Evolutionary conservation across 257 asterid genomes (phyloP).

Genomic region (Pogostemon cablin): DNA sequence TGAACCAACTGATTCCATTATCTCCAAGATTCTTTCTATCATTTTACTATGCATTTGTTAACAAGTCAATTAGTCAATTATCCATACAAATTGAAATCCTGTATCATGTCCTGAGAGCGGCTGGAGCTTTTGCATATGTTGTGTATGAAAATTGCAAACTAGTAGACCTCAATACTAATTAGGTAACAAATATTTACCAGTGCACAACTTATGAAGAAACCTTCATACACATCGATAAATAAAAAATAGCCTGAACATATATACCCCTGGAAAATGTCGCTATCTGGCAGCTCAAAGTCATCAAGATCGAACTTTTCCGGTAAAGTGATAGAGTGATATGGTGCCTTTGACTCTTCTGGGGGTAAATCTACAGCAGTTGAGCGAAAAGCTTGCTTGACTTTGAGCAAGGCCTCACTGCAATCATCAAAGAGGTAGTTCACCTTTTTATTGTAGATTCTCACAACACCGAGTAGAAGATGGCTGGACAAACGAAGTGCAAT

Average conservation of each 20-base stretch:
- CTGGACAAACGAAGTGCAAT: constrained; percentile 96
- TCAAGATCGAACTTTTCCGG: constrained; percentile 98
- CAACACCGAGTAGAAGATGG: constrained; percentile 98
- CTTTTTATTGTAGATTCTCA: constrained; percentile 91
- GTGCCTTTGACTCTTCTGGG: constrained; percentile 97
- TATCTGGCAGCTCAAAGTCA: constrained; percentile 96
- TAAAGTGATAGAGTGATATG: constrained; percentile 91
- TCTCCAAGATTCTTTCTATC: constrained; percentile 12
- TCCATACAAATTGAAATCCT: constrained; percentile 7
- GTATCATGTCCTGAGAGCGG: background rate
- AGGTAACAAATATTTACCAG: constrained; percentile 21
- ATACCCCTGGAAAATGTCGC: constrained; percentile 79
- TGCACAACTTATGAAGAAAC: constrained; percentile 28
- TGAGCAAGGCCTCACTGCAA: constrained; percentile 94
- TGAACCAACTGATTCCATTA: constrained; percentile 25
- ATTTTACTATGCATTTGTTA: background rate
- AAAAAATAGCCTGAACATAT: constrained; percentile 34
- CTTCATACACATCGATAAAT: constrained; percentile 14
- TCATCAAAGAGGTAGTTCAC: constrained; percentile 96
- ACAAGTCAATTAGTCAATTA: background rate
- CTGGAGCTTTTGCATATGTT: constrained; percentile 1
- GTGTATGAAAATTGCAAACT: constrained; percentile 8
- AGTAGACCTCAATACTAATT: constrained; percentile 15
- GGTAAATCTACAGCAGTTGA: constrained; percentile 95
- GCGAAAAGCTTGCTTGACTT: constrained; percentile 94